A percentile compares a stretch with the other conserved stretches of the same genome.
Conservation (phyloP, 352 stramenopile species). For the Pythium utonaiense region DNA sequence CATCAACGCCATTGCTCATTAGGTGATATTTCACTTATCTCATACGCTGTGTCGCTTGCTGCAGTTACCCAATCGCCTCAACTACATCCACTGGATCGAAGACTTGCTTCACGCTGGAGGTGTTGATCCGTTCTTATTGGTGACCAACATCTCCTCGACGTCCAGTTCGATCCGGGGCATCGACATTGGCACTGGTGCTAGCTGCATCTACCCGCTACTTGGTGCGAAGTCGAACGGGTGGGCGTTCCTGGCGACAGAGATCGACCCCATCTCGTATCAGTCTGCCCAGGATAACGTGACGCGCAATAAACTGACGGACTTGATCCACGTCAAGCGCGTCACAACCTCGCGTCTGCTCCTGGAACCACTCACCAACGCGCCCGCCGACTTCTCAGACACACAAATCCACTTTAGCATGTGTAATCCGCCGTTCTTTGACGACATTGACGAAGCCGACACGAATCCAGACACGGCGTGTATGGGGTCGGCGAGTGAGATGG, state of each 20-base stretch:
- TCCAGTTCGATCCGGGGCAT: constrained; percentile 58
- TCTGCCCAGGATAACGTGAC: constrained; percentile 86
- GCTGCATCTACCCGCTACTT: constrained; percentile 95
- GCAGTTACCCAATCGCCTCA: constrained; percentile 86
- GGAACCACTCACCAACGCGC: constrained; percentile 42
- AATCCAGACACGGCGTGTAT: constrained; percentile 74
- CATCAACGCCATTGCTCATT: too few species aligned
- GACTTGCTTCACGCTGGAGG: constrained; percentile 73
- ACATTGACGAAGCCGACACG: constrained; percentile 68
- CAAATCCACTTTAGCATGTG: constrained; percentile 94
- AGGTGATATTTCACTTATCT: too few species aligned
- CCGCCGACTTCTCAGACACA: neutral
- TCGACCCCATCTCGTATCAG: constrained; percentile 82
- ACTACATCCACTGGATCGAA: constrained; percentile 96
- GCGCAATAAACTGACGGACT: constrained; percentile 78
- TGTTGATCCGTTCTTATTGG: constrained; percentile 24
- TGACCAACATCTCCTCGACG: neutral
- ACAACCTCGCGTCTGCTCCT: constrained; percentile 38
- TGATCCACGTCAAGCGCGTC: constrained; percentile 51
- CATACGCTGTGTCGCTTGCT: constrained; percentile 1
- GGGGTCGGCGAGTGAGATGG: constrained; percentile 80
- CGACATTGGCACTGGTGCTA: constrained; percentile 95
- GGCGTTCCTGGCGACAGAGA: constrained; percentile 94
- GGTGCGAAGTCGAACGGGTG: constrained; percentile 84
- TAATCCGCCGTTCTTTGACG: constrained; percentile 96